phyloP scores from a whole-genome alignment of 345 rosid genomes.

The Aquilaria yunnanensis region DNA sequence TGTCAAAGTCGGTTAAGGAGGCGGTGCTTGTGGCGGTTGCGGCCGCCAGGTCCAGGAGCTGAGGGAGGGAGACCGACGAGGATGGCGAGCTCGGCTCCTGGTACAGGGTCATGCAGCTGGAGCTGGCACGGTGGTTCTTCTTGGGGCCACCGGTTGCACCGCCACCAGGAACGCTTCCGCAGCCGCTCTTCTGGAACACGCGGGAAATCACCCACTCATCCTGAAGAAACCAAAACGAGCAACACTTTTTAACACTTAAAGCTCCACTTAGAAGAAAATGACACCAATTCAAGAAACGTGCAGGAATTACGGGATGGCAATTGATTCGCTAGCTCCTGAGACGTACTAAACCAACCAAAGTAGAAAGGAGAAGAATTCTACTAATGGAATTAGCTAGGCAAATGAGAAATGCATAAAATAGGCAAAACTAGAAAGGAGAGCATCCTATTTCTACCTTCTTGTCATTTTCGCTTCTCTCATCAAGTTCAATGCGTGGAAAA shows the following conservation, averaged over 20 bases:
- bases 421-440: too few species aligned
- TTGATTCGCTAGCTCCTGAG: too few species aligned
- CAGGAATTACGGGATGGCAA: too few species aligned
- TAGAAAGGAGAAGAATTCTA: too few species aligned
- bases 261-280: too few species aligned
- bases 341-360: too few species aligned
- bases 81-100: conserved; percentile 65
- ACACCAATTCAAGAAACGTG: too few species aligned
- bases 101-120: conserved; percentile 18
- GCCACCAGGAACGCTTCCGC: conserved; percentile 5
- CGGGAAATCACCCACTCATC: conserved; percentile 96
- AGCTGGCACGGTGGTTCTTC: conserved; percentile 28
- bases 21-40: conserved; percentile 19
- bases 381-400: too few species aligned
- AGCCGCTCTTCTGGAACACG: conserved; percentile 63
- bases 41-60: conserved; percentile 52
- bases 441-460: too few species aligned
- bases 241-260: background rate
- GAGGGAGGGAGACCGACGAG: conserved; percentile 74
- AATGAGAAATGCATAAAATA: too few species aligned
- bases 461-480: too few species aligned
- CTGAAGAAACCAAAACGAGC: conserved; percentile 23
- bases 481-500: too few species aligned
- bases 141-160: conserved; percentile 32
- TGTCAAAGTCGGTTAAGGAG: conserved; percentile 26